Conservation (phyloP, 2,329 filamentous ascomycete genomes). For the Aspergillus vadensis region DNA sequence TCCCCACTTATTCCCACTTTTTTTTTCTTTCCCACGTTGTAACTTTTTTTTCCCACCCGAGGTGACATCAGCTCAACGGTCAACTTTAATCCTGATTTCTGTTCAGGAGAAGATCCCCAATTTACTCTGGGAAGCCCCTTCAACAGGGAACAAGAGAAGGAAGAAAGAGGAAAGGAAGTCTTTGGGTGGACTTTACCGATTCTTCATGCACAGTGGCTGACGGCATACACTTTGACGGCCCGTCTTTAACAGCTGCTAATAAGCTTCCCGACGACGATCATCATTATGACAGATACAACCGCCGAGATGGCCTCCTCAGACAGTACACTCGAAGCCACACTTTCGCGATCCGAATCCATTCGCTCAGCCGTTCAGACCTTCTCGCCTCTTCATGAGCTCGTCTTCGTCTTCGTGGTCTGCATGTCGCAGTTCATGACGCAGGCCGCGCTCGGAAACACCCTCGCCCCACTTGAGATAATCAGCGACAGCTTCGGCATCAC, state of each 20-base stretch:
- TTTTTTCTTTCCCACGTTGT: neutral
- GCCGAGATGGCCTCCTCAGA: neutral
- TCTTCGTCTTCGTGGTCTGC: slow-evolving; percentile 40
- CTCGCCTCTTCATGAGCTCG: slow-evolving; percentile 29
- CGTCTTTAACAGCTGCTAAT: neutral
- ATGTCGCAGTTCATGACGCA: slow-evolving; percentile 50
- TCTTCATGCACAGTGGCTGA: neutral
- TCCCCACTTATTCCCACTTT: neutral
- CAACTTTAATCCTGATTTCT: neutral
- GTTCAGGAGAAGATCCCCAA: no score
- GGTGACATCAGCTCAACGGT: neutral
- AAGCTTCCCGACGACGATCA: neutral
- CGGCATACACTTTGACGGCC: neutral
- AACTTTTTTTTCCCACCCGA: neutral
- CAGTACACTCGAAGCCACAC: neutral
- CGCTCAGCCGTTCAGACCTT: slow-evolving; percentile 26
- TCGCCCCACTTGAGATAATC: slow-evolving; percentile 54
- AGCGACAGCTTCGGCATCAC: slow-evolving; percentile 50
- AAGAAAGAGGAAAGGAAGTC: no score
- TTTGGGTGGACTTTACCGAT: neutral
- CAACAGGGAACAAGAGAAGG: no score
- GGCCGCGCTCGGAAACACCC: slow-evolving; percentile 50
- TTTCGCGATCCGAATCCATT: slow-evolving; percentile 13
- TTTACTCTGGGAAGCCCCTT: no score
- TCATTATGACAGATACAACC: neutral